phyloP scores from a whole-genome alignment of 2,329 filamentous ascomycete genomes.

The Sporothrix brasiliensis region DNA sequence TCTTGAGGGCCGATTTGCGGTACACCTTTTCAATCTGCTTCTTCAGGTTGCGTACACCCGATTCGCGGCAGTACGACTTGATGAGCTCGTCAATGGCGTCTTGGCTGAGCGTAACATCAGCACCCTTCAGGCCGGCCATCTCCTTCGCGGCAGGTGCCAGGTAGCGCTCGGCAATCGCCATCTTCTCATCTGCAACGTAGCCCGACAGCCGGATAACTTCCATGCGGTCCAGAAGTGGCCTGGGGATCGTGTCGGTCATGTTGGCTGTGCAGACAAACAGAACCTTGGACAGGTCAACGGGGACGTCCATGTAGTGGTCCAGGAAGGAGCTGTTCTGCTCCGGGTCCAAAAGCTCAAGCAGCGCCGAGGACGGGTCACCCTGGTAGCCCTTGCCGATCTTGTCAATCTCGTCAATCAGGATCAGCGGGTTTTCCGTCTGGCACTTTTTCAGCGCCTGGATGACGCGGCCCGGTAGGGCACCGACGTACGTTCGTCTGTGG shows the following conservation, averaged over 20 bases:
- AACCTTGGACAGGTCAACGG: constrained; percentile 95
- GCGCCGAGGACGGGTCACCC: constrained; percentile 90
- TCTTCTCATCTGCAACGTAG: constrained; percentile 98
- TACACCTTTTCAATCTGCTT: constrained; percentile 99
- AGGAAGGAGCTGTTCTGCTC: constrained; percentile 98
- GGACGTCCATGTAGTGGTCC: constrained; percentile 98
- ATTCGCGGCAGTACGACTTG: constrained; percentile 97
- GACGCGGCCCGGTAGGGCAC: constrained; percentile 90
- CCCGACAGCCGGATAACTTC: constrained; percentile 95
- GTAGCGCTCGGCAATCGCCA: constrained; percentile 94
- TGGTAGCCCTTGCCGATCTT: constrained; percentile 97
- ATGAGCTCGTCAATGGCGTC: constrained; percentile 94
- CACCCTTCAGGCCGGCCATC: constrained; percentile 83
- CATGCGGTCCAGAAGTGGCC: constrained; percentile 93
- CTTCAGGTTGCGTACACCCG: constrained; percentile 94
- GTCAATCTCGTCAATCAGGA: constrained; percentile 96
- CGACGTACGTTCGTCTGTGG: constrained; percentile 93
- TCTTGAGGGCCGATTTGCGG: constrained; percentile 94
- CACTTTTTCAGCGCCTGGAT: constrained; percentile 99
- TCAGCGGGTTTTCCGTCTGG: constrained; percentile 95
- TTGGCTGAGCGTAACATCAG: constrained; percentile 82
- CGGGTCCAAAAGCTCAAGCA: constrained; percentile 90
- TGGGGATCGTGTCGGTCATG: constrained; percentile 96
- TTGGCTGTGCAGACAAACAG: constrained; percentile 98
- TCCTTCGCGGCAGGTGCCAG: constrained; percentile 94